phyloP scores from a whole-genome alignment of 345 rosid species.

The Punica granatum region DNA sequence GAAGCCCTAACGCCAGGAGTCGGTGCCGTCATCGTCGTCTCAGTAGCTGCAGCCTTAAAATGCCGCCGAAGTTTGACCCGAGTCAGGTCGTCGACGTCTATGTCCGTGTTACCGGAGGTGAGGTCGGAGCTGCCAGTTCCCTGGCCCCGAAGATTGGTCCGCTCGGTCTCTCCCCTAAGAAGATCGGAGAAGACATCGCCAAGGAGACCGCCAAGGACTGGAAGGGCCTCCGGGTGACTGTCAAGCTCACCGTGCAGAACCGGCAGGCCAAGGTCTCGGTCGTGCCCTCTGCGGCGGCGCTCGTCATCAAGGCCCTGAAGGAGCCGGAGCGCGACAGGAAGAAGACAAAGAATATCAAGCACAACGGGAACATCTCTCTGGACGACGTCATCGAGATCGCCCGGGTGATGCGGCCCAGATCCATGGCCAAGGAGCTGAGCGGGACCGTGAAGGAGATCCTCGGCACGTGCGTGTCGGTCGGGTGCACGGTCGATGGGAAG shows the following conservation, averaged over 20 bases:
- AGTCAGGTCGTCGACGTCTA: constrained; percentile 20
- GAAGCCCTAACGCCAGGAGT: neutral
- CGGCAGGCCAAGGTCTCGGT: constrained; percentile 27
- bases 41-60: neutral
- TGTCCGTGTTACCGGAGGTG: constrained; percentile 23
- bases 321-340: constrained; percentile 25
- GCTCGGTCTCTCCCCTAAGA: constrained; percentile 20
- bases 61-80: constrained; percentile 25
- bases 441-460: constrained; percentile 24
- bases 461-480: constrained; percentile 23
- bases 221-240: constrained; percentile 29
- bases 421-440: constrained; percentile 21
- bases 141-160: constrained; percentile 25
- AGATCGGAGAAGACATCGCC: constrained; percentile 24
- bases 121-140: constrained; percentile 25
- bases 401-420: constrained; percentile 18
- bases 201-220: constrained; percentile 28
- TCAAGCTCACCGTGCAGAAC: constrained; percentile 25
- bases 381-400: constrained; percentile 27
- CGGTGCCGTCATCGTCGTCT: neutral
- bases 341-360: constrained; percentile 25
- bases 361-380: constrained; percentile 21
- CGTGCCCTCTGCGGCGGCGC: constrained; percentile 21
- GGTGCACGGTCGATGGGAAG: constrained; percentile 24
- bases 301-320: constrained; percentile 23